Conservation (phyloP, 345 rosid genomes). For the Syzygium aqueum region DNA sequence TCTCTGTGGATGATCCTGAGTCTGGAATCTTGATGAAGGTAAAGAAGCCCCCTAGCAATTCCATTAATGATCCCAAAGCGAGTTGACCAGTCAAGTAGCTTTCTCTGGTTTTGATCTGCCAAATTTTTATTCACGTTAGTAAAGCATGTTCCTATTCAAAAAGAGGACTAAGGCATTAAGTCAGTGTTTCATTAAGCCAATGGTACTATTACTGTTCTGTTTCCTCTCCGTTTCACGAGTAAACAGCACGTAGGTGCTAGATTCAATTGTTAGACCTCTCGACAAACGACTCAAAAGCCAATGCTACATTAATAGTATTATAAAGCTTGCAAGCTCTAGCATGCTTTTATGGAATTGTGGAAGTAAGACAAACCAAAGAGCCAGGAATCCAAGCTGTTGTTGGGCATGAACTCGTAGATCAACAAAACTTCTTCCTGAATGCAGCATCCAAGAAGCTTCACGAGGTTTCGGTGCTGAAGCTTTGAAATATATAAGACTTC, state of each 20-base stretch:
- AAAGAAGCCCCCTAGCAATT: slow-evolving; percentile 28
- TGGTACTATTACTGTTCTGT: background rate
- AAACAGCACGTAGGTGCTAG: background rate
- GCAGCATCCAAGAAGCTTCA: slow-evolving; percentile 27
- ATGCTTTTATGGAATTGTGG: background rate
- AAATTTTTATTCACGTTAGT: background rate
- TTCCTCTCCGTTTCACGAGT: background rate
- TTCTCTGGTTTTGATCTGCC: slow-evolving; percentile 13
- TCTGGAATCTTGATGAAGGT: slow-evolving; percentile 32
- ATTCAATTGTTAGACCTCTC: background rate
- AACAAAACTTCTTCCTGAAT: slow-evolving; percentile 12
- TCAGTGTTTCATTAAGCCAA: background rate
- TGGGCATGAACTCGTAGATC: slow-evolving; percentile 19
- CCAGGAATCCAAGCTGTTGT: slow-evolving; percentile 19
- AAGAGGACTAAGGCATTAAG: background rate
- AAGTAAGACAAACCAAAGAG: slow-evolving; percentile 13
- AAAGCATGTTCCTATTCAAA: background rate
- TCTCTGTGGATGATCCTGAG: slow-evolving; percentile 25
- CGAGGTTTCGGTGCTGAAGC: slow-evolving; percentile 44
- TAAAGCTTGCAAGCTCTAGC: background rate
- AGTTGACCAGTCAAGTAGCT: slow-evolving; percentile 18
- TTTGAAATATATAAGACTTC: slow-evolving; percentile 29
- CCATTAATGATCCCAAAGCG: slow-evolving; percentile 20
- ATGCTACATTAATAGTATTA: background rate
- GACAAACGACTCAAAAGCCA: background rate